These are phyloP conservation scores for Ceratocystis smalleyi DNA, from an alignment of 2,329 filamentous ascomycete species.

Conservation along the genomic window DNA sequence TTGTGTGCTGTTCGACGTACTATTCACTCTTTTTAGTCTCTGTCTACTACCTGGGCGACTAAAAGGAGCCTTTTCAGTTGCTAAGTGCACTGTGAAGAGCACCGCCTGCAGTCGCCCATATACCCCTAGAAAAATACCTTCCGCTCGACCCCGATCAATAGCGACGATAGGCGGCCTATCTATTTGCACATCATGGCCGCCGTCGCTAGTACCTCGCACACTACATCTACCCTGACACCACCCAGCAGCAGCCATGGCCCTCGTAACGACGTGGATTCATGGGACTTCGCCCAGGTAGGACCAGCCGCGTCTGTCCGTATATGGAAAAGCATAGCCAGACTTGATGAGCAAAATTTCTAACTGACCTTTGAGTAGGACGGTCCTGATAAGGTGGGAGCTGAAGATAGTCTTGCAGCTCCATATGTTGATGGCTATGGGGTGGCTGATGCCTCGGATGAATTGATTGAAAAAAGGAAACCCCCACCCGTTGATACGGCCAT, in stretches of 20 bases:
- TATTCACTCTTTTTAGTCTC: neutral
- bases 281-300: constrained; percentile 12
- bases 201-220: constrained; percentile 8
- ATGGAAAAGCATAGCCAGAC: neutral
- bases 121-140: neutral
- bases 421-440: neutral
- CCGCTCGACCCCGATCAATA: neutral
- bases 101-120: constrained; percentile 11
- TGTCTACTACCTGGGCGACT: constrained; percentile 7
- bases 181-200: constrained; percentile 8
- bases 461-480: constrained; percentile 8
- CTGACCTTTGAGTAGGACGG: constrained; percentile 6
- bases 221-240: constrained; percentile 13
- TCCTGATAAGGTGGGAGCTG: neutral
- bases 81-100: constrained; percentile 12
- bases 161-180: neutral
- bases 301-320: neutral
- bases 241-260: constrained; percentile 14
- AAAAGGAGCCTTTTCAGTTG: constrained; percentile 12
- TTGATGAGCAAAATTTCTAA: neutral
- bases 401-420: neutral
- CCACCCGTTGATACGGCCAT: constrained; percentile 6
- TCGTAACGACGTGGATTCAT: neutral
- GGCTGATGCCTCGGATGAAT: neutral
- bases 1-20: neutral